Conservation (phyloP, 768 basidiomycete species). For the Pseudohyphozyma bogoriensis region DNA sequence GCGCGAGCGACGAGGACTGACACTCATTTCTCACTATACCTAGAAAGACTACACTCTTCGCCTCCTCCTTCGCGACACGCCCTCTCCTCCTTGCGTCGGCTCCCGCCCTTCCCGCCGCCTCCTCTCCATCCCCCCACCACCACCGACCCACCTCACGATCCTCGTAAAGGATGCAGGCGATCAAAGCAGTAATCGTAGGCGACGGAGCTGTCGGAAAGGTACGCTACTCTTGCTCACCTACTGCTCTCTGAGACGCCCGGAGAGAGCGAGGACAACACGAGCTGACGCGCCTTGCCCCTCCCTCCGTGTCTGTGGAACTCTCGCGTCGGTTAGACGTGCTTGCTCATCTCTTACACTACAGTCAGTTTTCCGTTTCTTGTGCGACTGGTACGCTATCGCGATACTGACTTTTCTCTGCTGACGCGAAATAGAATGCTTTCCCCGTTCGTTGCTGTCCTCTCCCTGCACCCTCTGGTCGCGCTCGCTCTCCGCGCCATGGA, state of each 20-base stretch:
- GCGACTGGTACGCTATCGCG: too few species aligned
- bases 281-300: not conserved
- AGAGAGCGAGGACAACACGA: not conserved
- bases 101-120: not conserved
- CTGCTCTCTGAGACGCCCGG: not conserved
- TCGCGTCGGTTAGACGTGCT: slow-evolving; percentile 62
- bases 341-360: slow-evolving; percentile 98
- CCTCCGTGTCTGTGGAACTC: not conserved
- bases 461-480: slow-evolving; percentile 5
- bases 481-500: too few species aligned
- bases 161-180: slow-evolving; percentile 40
- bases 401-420: too few species aligned
- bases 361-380: slow-evolving; percentile 17
- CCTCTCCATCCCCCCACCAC: not conserved
- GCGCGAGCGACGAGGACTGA: too few species aligned
- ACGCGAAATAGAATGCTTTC: slow-evolving; percentile 33
- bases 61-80: not conserved
- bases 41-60: not conserved
- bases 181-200: slow-evolving; percentile 41
- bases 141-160: not conserved
- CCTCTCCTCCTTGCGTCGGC: not conserved
- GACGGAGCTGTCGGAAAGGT: slow-evolving; percentile 45
- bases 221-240: not conserved
- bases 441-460: slow-evolving; percentile 45
- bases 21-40: too few species aligned